Evolutionary conservation across 208 protist species (phyloP).

Genomic region (Wallacemonas sp.): DNA sequence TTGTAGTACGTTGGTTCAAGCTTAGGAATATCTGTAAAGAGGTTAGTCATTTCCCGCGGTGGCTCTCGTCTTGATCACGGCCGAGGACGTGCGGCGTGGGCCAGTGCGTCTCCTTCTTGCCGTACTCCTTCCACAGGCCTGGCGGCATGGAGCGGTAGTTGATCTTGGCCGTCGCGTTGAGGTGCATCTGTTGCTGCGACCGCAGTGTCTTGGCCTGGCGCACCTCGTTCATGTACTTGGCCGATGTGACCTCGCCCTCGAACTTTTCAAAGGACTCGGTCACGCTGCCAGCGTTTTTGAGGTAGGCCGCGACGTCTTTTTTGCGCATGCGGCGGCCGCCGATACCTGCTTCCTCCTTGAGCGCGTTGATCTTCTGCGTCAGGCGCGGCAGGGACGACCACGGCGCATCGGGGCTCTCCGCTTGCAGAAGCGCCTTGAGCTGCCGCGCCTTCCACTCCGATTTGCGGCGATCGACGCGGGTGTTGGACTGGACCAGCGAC

Average conservation of each 20-base stretch:
- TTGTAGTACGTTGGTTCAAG: constrained; percentile 12
- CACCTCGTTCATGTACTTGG: constrained; percentile 85
- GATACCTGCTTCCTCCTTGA: constrained; percentile 44
- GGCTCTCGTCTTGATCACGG: constrained; percentile 46
- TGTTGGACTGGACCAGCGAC: constrained; percentile 35
- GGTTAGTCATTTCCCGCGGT: constrained; percentile 14
- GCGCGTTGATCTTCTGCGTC: constrained; percentile 31
- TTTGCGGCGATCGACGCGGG: constrained; percentile 34
- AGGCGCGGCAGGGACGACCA: constrained; percentile 64
- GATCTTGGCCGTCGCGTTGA: constrained; percentile 87
- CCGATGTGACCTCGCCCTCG: constrained; percentile 73
- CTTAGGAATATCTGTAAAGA: too few species aligned
- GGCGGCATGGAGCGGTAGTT: constrained; percentile 89
- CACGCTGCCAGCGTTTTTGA: constrained; percentile 62
- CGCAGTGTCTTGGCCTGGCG: constrained; percentile 76
- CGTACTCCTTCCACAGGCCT: constrained; percentile 88
- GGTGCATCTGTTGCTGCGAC: constrained; percentile 88
- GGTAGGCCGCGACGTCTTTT: constrained; percentile 73
- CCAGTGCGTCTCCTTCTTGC: constrained; percentile 70
- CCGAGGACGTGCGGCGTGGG: constrained; percentile 70
- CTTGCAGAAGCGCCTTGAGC: constrained; percentile 45
- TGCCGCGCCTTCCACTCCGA: constrained; percentile 61
- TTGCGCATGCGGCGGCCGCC: constrained; percentile 51
- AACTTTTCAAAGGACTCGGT: constrained; percentile 87
- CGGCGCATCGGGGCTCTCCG: constrained; percentile 56